These are phyloP conservation scores for Termitomyces sp. DNA, from an alignment of 768 basidiomycete genomes.

Conservation along the genomic window DNA sequence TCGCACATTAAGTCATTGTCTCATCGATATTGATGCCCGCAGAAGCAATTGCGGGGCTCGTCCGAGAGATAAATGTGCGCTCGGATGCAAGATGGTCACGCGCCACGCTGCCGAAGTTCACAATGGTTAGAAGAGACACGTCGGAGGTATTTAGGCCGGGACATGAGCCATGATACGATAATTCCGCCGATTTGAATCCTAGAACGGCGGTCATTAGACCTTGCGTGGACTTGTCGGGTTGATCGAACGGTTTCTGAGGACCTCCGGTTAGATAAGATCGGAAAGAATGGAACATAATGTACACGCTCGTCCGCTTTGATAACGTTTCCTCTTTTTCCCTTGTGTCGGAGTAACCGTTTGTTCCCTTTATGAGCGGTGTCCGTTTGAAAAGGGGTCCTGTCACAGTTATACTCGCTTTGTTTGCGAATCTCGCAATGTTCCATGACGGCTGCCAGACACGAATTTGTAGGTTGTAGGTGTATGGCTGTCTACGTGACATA, in stretches of 20 bases:
- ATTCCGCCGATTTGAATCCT: neutral
- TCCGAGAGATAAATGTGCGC: slow-evolving; percentile 47
- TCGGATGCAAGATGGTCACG: slow-evolving; percentile 49
- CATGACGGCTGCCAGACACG: neutral
- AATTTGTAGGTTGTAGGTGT: neutral
- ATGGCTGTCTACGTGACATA: neutral
- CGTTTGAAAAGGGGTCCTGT: neutral
- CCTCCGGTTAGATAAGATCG: neutral
- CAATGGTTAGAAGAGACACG: slow-evolving; percentile 20
- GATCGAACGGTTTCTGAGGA: neutral
- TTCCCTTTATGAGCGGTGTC: neutral
- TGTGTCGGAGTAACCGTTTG: neutral
- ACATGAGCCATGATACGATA: neutral
- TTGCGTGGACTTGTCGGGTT: neutral
- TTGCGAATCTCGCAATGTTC: neutral
- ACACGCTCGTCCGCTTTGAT: neutral
- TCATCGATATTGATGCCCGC: slow-evolving; percentile 29
- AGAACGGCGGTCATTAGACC: neutral
- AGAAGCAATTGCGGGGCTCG: slow-evolving; percentile 40
- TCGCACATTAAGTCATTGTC: neutral
- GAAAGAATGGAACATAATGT: neutral
- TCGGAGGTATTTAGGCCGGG: neutral
- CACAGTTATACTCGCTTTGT: neutral
- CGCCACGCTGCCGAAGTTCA: slow-evolving; percentile 45
- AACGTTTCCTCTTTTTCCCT: neutral